Evolutionary conservation across 2,329 filamentous ascomycete species (phyloP).

Genomic region (Ophiostoma sp.): DNA sequence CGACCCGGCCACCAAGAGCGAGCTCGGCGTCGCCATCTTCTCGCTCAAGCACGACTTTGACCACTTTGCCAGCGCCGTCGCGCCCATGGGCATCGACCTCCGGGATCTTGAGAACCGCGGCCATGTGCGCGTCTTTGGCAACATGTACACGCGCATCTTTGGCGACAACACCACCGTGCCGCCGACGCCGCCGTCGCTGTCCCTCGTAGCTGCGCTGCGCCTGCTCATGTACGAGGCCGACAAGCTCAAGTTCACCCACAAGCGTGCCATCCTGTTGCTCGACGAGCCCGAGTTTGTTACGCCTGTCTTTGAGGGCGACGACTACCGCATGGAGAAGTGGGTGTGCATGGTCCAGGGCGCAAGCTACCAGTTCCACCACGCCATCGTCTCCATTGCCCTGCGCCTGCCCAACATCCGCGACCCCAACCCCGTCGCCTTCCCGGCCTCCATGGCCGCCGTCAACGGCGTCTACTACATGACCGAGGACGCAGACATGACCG

Average conservation of each 20-base stretch:
- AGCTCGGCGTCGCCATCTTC: slow-evolving; percentile 24
- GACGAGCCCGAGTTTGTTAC: slow-evolving; percentile 26
- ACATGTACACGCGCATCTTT: slow-evolving; percentile 20
- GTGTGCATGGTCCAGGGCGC: slow-evolving; percentile 19
- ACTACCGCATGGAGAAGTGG: slow-evolving; percentile 21
- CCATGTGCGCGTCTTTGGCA: slow-evolving; percentile 24
- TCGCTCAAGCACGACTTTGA: slow-evolving; percentile 25
- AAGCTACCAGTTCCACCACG: slow-evolving; percentile 25
- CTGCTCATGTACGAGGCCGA: slow-evolving; percentile 23
- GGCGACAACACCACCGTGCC: slow-evolving; percentile 1
- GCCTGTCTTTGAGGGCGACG: slow-evolving; percentile 18
- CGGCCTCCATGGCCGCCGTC: slow-evolving; percentile 19
- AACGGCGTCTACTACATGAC: slow-evolving; percentile 20
- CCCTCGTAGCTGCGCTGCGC: slow-evolving; percentile 21
- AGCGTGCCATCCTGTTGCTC: slow-evolving; percentile 25
- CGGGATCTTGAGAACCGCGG: slow-evolving; percentile 20
- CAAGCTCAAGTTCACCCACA: slow-evolving; percentile 13
- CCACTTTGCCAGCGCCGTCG: slow-evolving; percentile 23
- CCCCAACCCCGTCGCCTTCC: slow-evolving; percentile 17
- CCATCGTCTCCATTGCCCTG: slow-evolving; percentile 23
- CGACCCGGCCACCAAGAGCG: slow-evolving; percentile 19
- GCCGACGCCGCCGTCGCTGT: slow-evolving; percentile 13
- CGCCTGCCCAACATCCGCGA: slow-evolving; percentile 15
- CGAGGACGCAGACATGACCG: slow-evolving; percentile 24
- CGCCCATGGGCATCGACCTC: slow-evolving; percentile 25